Evolutionary conservation across 1,139 yeast species (phyloP).

Genomic region (Suhomyces bokatorum): DNA sequence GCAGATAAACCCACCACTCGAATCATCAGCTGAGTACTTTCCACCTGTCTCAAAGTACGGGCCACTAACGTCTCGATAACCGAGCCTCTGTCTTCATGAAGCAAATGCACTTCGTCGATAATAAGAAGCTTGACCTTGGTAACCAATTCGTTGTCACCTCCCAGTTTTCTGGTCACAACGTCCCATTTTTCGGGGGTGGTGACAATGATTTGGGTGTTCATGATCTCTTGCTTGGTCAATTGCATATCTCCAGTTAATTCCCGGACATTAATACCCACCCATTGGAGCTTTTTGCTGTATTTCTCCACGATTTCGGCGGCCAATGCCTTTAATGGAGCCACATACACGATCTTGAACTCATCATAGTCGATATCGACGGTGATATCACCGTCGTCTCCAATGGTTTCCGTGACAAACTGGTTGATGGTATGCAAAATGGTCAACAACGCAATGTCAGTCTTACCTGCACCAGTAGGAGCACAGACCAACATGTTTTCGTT

Average conservation of each 20-base stretch:
- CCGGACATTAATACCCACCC: conserved; percentile 84
- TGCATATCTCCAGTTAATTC: conserved; percentile 99
- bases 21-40: conserved; percentile 89
- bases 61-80: conserved; percentile 96
- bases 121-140: conserved; percentile 81
- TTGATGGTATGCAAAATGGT: conserved; percentile 81
- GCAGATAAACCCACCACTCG: conserved; percentile 97
- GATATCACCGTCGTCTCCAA: conserved; percentile 48
- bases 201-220: conserved; percentile 85
- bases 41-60: conserved; percentile 91
- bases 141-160: conserved; percentile 83
- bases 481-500: conserved; percentile 95
- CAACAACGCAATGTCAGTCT: conserved; percentile 92
- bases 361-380: conserved; percentile 69
- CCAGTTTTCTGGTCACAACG: conserved; percentile 88
- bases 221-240: conserved; percentile 76
- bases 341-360: conserved; percentile 88
- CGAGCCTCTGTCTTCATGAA: conserved; percentile 98
- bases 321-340: conserved; percentile 93
- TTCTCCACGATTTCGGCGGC: conserved; percentile 98
- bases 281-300: conserved; percentile 70
- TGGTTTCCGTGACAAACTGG: conserved; percentile 54
- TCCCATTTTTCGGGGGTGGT: conserved; percentile 99
- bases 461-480: conserved; percentile 99
- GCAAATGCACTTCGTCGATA: conserved; percentile 93